Percentiles rank a stretch among this genome's conserved stretches.
Evolutionary conservation across 495 filamentous ascomycete species (phyloP).

Genomic region (Penicillium canescens): DNA sequence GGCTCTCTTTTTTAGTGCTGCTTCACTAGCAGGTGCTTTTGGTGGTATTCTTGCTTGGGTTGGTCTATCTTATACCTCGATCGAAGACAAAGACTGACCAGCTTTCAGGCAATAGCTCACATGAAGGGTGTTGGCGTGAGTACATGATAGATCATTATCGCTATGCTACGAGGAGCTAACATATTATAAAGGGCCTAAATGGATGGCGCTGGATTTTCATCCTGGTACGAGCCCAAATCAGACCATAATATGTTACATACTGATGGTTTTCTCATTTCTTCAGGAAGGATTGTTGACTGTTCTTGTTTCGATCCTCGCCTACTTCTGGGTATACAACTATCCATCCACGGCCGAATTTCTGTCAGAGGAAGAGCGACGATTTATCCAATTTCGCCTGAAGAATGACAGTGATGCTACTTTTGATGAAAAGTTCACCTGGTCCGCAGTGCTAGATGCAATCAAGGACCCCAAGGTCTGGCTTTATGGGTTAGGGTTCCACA

Average conservation of each 20-base stretch:
- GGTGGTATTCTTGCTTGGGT: constrained; percentile 72
- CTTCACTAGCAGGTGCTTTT: constrained; percentile 76
- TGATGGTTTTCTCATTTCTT: constrained; percentile 8
- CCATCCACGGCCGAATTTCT: constrained; percentile 70
- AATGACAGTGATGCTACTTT: constrained; percentile 61
- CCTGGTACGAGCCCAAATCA: constrained; percentile 36
- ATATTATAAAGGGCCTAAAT: constrained; percentile 36
- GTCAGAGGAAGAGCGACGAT: constrained; percentile 59
- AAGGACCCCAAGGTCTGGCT: constrained; percentile 74
- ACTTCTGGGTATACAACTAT: constrained; percentile 73
- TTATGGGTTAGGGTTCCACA: constrained; percentile 72
- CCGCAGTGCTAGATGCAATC: constrained; percentile 60
- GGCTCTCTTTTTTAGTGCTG: constrained; percentile 73
- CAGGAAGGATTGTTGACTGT: constrained; percentile 72
- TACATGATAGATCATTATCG: too few relatives aligned
- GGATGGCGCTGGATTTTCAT: constrained; percentile 90
- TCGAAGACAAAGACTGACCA: constrained; percentile 1
- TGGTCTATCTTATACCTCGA: constrained; percentile 3
- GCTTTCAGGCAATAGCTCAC: constrained; percentile 45
- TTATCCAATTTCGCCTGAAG: constrained; percentile 59
- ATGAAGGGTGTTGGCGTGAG: constrained; percentile 59
- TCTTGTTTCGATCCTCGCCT: constrained; percentile 58
- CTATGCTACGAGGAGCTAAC: too few relatives aligned
- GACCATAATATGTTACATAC: neutral
- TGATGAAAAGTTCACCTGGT: constrained; percentile 67